phyloP scores from a whole-genome alignment of 116 monocot genomes.

The Iris pallida region DNA sequence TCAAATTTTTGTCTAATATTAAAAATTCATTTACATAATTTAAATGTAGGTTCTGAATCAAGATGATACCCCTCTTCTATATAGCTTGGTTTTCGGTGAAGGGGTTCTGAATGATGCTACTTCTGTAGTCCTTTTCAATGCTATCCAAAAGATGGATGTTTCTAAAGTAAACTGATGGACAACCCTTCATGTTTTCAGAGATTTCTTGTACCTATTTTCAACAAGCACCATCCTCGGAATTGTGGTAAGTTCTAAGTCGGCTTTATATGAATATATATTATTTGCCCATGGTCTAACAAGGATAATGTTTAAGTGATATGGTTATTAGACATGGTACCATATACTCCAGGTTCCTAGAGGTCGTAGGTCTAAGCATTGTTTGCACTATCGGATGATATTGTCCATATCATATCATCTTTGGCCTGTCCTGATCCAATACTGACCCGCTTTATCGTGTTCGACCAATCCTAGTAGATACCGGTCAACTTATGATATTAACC shows the following conservation, averaged over 20 bases:
- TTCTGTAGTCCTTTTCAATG: constrained; percentile 50
- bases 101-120: constrained; percentile 75
- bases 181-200: constrained; percentile 24
- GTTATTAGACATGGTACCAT: too few relatives aligned
- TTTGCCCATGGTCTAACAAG: too few relatives aligned
- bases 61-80: constrained; percentile 57
- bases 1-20: not conserved
- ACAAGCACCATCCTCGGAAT: constrained; percentile 56
- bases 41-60: constrained; percentile 44
- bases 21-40: not conserved
- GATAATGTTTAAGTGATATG: too few relatives aligned
- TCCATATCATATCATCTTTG: too few relatives aligned
- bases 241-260: constrained; percentile 1
- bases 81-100: constrained; percentile 78
- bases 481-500: too few relatives aligned
- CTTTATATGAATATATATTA: too few relatives aligned
- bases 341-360: too few relatives aligned
- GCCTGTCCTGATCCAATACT: too few relatives aligned
- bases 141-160: constrained; percentile 46
- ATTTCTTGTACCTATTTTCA: constrained; percentile 59
- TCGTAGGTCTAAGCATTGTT: too few relatives aligned
- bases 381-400: too few relatives aligned
- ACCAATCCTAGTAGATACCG: too few relatives aligned
- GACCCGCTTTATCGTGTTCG: too few relatives aligned
- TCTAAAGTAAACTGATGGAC: constrained; percentile 39